These are phyloP conservation scores for Lichtheimia corymbifera DNA, from an alignment of 371 early-diverging fungal species.

Conservation along the genomic window DNA sequence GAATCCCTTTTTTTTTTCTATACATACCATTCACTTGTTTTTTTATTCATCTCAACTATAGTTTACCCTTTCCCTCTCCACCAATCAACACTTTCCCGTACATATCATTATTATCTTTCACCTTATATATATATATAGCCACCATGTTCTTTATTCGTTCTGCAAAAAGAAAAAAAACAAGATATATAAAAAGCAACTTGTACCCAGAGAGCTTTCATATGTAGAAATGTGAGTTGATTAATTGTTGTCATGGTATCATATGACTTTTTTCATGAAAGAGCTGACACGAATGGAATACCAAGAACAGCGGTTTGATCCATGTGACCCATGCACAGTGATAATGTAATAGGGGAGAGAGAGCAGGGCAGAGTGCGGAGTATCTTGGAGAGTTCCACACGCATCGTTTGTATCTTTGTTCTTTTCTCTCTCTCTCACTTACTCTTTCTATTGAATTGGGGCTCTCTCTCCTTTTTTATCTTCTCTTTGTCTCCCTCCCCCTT, in stretches of 20 bases:
- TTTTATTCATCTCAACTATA: slow-evolving; percentile 9
- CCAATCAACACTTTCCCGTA: slow-evolving; percentile 4
- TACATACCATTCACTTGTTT: slow-evolving; percentile 9
- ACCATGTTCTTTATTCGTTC: slow-evolving; percentile 12
- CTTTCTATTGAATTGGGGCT: no score
- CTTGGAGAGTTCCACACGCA: no score
- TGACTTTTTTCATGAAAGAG: background rate
- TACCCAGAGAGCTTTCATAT: background rate
- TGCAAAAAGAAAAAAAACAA: slow-evolving; percentile 1
- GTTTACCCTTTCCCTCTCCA: slow-evolving; percentile 3
- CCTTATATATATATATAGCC: slow-evolving; percentile 10
- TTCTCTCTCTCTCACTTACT: no score
- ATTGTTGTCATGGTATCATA: background rate
- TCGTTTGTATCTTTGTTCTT: no score
- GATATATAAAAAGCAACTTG: background rate
- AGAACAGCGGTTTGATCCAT: no score
- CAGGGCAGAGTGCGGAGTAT: no score
- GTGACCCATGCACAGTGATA: no score
- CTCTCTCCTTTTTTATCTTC: background rate
- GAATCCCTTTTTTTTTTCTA: slow-evolving; percentile 10
- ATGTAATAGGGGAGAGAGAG: no score
- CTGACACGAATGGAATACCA: background rate
- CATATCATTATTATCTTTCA: slow-evolving; percentile 5
- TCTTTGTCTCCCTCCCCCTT: background rate
- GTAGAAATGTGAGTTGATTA: background rate